Evolutionary conservation across 331 rosid species (phyloP).

Genomic region (Rosa hybrid): DNA sequence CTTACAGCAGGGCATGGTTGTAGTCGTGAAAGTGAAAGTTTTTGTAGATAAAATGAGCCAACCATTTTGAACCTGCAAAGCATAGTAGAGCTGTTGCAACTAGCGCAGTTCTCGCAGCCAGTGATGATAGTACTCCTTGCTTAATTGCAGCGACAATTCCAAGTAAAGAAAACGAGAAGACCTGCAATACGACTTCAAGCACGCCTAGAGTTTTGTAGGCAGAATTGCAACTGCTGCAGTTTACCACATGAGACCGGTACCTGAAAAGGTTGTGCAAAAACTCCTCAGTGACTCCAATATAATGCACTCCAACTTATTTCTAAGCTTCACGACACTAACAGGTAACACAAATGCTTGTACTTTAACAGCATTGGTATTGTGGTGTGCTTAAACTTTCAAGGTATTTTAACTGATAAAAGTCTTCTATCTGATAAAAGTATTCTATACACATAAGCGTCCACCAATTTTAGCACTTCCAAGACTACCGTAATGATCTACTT

Average conservation of each 20-base stretch:
- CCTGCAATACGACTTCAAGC: slow-evolving; percentile 67
- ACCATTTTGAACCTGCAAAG: slow-evolving; percentile 68
- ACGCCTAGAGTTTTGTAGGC: slow-evolving; percentile 68
- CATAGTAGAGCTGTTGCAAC: slow-evolving; percentile 58
- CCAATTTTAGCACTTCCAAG: slow-evolving; percentile 3
- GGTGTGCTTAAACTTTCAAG: not conserved
- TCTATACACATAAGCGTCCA: not conserved
- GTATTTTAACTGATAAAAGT: not conserved
- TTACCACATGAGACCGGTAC: slow-evolving; percentile 85
- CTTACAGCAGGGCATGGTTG: slow-evolving; percentile 66
- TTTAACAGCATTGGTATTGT: not conserved
- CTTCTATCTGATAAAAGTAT: not conserved
- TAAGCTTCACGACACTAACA: not conserved
- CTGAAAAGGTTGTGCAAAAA: slow-evolving; percentile 33
- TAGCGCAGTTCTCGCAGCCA: slow-evolving; percentile 42
- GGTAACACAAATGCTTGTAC: not conserved
- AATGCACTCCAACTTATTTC: not conserved
- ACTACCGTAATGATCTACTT: not conserved
- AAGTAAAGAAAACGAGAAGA: slow-evolving; percentile 54
- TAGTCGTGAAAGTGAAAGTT: slow-evolving; percentile 81
- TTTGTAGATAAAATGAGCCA: slow-evolving; percentile 76
- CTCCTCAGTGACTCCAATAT: not conserved
- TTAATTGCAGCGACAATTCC: slow-evolving; percentile 73
- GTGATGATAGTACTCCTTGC: slow-evolving; percentile 50
- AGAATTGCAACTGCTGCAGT: slow-evolving; percentile 72